Conservation (phyloP, 2,329 filamentous ascomycete genomes). For the Fusarium transvaalense region DNA sequence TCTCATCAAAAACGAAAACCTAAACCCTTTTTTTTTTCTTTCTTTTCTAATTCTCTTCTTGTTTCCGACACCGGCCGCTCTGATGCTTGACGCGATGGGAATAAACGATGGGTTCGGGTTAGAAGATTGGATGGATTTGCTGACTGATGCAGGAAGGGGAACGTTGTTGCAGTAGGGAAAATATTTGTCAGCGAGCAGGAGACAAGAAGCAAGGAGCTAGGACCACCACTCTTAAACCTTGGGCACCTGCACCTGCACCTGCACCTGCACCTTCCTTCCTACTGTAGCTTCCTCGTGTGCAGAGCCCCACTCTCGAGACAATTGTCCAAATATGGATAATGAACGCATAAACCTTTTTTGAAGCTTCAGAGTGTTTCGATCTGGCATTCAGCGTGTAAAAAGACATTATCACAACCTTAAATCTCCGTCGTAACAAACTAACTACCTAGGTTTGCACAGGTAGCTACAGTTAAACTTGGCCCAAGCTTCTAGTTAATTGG, state of each 20-base stretch:
- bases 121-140: constrained; percentile 33
- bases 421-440: background rate
- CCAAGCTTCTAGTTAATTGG: background rate
- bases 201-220: constrained; percentile 27
- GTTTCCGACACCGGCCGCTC: constrained; percentile 2
- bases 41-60: constrained; percentile 2
- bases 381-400: constrained; percentile 7
- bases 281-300: constrained; percentile 8
- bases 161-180: constrained; percentile 41
- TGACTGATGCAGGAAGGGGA: constrained; percentile 38
- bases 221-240: constrained; percentile 28
- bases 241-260: constrained; percentile 5
- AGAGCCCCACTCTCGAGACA: constrained; percentile 20
- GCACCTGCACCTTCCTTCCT: no score
- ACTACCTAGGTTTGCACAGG: no score
- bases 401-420: constrained; percentile 5
- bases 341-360: constrained; percentile 1
- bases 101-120: constrained; percentile 23
- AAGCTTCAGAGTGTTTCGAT: constrained; percentile 11
- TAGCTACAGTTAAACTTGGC: background rate
- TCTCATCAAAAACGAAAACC: constrained; percentile 1
- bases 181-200: constrained; percentile 48
- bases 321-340: constrained; percentile 20
- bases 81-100: constrained; percentile 27
- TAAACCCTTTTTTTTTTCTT: background rate